A percentile compares a stretch with the other conserved stretches of the same genome.
Conservation (phyloP, 768 basidiomycete species). For the Tephrocybe sp. region DNA sequence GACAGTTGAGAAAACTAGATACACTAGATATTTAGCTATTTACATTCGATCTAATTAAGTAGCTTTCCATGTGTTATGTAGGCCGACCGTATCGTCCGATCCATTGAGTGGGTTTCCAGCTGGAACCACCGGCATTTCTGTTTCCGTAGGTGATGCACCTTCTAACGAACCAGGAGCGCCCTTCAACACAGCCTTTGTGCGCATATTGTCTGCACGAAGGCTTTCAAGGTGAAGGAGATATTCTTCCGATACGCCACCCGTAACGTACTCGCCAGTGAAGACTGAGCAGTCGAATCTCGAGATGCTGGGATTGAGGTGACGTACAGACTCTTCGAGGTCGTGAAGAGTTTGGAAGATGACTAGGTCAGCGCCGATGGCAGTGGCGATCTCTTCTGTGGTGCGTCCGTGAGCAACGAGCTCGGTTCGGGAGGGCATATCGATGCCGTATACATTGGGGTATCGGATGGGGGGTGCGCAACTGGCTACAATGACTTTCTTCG, state of each 20-base stretch:
- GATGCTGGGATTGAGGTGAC: conserved; percentile 78
- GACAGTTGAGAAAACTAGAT: not conserved
- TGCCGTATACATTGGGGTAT: conserved; percentile 95
- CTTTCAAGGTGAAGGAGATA: conserved; percentile 78
- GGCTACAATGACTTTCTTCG: conserved; percentile 92
- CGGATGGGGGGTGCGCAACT: conserved; percentile 97
- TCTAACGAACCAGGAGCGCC: conserved; percentile 32
- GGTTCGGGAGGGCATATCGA: conserved; percentile 96
- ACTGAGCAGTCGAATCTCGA: conserved; percentile 91
- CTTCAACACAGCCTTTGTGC: conserved; percentile 43
- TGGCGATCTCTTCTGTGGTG: conserved; percentile 66
- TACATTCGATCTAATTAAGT: conserved; percentile 13
- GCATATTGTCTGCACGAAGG: conserved; percentile 79
- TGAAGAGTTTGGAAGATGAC: conserved; percentile 93
- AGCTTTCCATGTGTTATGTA: conserved; percentile 69
- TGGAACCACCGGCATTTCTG: conserved; percentile 23
- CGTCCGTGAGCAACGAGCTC: conserved; percentile 90
- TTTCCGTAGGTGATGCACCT: conserved; percentile 17
- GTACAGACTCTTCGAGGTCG: conserved; percentile 83
- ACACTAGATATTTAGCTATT: conserved; percentile 9
- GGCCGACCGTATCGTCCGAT: conserved; percentile 72
- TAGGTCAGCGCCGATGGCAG: conserved; percentile 88
- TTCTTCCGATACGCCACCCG: conserved; percentile 82
- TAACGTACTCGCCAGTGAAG: conserved; percentile 95
- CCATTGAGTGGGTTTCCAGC: conserved; percentile 53